Conservation (phyloP, 75 land plant genomes). For the Pinus albicaulis region DNA sequence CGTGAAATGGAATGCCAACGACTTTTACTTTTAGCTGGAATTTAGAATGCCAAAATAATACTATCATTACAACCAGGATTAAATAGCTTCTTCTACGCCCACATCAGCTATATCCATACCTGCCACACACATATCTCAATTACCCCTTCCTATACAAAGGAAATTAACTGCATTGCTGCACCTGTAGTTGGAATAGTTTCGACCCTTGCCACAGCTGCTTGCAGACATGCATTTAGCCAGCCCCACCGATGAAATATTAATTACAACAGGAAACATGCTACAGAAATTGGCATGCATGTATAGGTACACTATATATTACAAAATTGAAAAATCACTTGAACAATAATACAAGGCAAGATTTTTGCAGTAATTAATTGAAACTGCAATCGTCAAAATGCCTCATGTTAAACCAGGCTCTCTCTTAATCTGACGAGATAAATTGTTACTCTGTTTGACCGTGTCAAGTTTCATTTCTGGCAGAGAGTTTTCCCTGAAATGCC, state of each 20-base stretch:
- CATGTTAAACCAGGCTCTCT: background rate
- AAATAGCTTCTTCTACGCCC: too few species aligned
- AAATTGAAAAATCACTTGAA: background rate
- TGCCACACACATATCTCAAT: too few species aligned
- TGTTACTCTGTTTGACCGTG: background rate
- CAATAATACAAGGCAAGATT: background rate
- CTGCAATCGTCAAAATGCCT: background rate
- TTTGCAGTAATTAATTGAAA: background rate
- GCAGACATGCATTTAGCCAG: too few species aligned
- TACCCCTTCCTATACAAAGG: too few species aligned
- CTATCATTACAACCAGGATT: background rate
- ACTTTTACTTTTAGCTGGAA: background rate
- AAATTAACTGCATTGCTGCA: too few species aligned
- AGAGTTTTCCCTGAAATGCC: background rate
- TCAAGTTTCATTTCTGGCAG: background rate
- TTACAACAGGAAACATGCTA: constrained; percentile 8
- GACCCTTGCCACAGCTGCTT: too few species aligned
- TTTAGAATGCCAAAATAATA: background rate
- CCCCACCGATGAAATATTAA: too few species aligned
- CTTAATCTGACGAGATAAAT: background rate
- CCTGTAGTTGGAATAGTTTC: too few species aligned
- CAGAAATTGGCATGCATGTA: constrained; percentile 7
- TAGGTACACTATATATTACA: constrained; percentile 2
- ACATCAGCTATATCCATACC: too few species aligned
- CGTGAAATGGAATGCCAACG: background rate